phyloP scores from a whole-genome alignment of 2,329 filamentous ascomycete genomes.

The Trichoderma gracile region DNA sequence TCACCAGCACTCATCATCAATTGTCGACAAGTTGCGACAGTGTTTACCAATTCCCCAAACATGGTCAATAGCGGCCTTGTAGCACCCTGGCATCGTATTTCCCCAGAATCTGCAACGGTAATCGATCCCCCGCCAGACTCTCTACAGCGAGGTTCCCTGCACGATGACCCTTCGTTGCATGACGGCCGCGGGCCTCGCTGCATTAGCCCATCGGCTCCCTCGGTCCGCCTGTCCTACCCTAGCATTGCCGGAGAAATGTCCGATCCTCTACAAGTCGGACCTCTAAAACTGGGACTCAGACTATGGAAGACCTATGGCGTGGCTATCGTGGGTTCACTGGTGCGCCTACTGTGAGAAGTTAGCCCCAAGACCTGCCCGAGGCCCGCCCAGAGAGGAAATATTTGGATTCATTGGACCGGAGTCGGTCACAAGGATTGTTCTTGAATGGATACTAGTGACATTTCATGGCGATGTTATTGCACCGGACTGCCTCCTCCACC shows the following conservation, averaged over 20 bases:
- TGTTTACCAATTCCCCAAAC: neutral
- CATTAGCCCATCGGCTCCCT: slow-evolving; percentile 14
- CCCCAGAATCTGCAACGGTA: neutral
- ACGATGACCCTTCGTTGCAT: neutral
- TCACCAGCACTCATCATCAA: neutral
- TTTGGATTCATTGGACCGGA: neutral
- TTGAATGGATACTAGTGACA: neutral
- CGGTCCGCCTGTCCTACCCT: slow-evolving; percentile 19
- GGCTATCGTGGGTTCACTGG: too few relatives aligned
- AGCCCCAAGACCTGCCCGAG: too few relatives aligned
- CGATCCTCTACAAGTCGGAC: neutral
- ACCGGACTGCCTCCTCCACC: neutral
- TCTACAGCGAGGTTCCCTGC: slow-evolving; percentile 19
- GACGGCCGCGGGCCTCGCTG: slow-evolving; percentile 17
- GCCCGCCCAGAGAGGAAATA: too few relatives aligned
- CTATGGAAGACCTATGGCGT: neutral
- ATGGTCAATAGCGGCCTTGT: neutral
- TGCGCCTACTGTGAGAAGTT: too few relatives aligned
- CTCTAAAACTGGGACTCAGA: neutral
- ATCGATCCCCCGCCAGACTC: neutral
- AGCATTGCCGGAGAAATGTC: neutral
- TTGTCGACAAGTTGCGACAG: neutral
- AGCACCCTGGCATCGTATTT: neutral
- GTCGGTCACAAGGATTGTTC: neutral
- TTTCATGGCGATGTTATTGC: neutral